phyloP scores from a whole-genome alignment of 768 basidiomycete genomes.

The Agaricus subrufescens region DNA sequence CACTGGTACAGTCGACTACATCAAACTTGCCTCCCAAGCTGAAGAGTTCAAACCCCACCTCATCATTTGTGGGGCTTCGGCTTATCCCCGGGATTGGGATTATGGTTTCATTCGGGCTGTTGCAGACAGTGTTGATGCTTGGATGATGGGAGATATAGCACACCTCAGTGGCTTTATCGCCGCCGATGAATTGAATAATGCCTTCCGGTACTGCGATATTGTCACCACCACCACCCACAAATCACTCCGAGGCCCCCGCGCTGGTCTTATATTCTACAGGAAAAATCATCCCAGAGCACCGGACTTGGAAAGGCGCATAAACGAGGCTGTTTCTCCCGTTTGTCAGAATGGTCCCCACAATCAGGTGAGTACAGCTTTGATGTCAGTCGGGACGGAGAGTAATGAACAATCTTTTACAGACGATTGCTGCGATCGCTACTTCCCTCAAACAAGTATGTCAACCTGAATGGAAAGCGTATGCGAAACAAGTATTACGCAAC shows the following conservation, averaged over 20 bases:
- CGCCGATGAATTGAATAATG: constrained; percentile 82
- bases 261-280: constrained; percentile 97
- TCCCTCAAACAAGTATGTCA: constrained; percentile 86
- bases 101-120: constrained; percentile 78
- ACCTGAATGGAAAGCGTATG: constrained; percentile 90
- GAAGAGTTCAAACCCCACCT: constrained; percentile 93
- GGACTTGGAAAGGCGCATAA: constrained; percentile 95
- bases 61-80: constrained; percentile 96
- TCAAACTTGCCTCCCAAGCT: constrained; percentile 73
- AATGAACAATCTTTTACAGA: constrained; percentile 35
- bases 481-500: constrained; percentile 91
- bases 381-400: background rate
- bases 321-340: constrained; percentile 98
- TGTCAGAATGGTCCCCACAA: constrained; percentile 99
- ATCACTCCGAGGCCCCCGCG: constrained; percentile 98
- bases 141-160: constrained; percentile 94
- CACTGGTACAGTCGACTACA: constrained; percentile 89
- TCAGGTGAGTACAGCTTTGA: constrained; percentile 53
- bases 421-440: constrained; percentile 93
- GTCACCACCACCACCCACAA: constrained; percentile 99
- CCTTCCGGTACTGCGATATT: constrained; percentile 95
- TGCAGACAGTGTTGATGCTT: constrained; percentile 85
- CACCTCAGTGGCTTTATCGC: constrained; percentile 96
- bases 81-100: constrained; percentile 98
- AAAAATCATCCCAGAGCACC: constrained; percentile 76